These are phyloP conservation scores for Microthlaspi erraticum DNA, from an alignment of 345 rosid genomes.

Conservation along the genomic window DNA sequence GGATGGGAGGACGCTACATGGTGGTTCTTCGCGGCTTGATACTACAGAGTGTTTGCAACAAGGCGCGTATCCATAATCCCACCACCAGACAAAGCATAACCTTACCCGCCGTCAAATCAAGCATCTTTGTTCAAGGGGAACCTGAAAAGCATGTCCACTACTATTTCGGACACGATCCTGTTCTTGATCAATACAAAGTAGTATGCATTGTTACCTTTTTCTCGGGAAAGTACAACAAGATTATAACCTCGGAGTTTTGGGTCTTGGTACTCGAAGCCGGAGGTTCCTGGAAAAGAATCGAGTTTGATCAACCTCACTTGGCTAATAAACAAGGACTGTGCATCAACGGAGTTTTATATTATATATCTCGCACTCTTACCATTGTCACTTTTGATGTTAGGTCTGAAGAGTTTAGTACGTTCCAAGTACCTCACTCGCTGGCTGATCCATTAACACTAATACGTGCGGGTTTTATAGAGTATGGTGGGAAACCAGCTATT, in stretches of 20 bases:
- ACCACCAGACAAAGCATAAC: no score
- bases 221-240: no score
- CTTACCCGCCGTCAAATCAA: conserved; percentile 11
- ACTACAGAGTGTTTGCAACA: background rate
- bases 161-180: conserved; percentile 18
- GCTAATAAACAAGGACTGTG: background rate
- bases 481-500: conserved; percentile 9
- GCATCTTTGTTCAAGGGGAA: background rate
- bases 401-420: background rate
- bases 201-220: background rate
- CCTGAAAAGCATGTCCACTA: background rate
- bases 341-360: conserved; percentile 28
- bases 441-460: no score
- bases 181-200: conserved; percentile 31
- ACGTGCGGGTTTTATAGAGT: conserved; percentile 14
- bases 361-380: background rate
- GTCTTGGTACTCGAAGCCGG: conserved; percentile 16
- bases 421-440: background rate
- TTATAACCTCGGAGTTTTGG: conserved; percentile 12
- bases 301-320: background rate
- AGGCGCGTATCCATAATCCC: conserved; percentile 9
- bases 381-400: conserved; percentile 17
- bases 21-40: conserved; percentile 18
- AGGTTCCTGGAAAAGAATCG: conserved; percentile 17
- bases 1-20: conserved; percentile 11